phyloP scores from a whole-genome alignment of 257 asterid genomes.

The Mentha longifolia region DNA sequence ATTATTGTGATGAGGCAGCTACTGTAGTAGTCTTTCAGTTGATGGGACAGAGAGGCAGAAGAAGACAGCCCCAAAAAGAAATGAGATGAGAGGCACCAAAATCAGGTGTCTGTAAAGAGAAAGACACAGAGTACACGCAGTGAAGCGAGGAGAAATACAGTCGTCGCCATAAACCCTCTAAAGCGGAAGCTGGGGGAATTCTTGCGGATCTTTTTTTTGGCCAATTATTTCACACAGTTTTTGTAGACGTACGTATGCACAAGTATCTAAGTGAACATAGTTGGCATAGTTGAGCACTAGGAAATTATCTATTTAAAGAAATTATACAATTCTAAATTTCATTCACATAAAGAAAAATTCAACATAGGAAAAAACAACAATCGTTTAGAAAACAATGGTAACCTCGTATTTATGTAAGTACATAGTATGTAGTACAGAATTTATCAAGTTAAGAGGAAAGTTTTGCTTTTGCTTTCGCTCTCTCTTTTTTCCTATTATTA shows the following conservation, averaged over 20 bases:
- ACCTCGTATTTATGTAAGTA: not conserved
- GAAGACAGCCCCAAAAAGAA: conserved; percentile 20
- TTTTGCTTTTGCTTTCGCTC: conserved; percentile 27
- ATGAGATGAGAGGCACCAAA: conserved; percentile 16
- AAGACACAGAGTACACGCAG: conserved; percentile 30
- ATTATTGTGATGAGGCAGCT: conserved; percentile 9
- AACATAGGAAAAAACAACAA: too few relatives aligned
- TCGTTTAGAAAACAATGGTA: too few relatives aligned
- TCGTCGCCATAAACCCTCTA: conserved; percentile 2
- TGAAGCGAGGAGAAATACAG: not conserved
- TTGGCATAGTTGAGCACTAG: too few relatives aligned
- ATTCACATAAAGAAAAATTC: too few relatives aligned
- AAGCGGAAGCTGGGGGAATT: not conserved
- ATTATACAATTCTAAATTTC: too few relatives aligned
- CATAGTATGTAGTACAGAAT: too few relatives aligned
- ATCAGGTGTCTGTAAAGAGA: conserved; percentile 28
- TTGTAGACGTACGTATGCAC: too few relatives aligned
- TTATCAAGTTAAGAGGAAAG: conserved; percentile 2
- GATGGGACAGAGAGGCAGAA: conserved; percentile 29
- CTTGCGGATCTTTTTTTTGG: not conserved
- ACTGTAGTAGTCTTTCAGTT: conserved; percentile 19
- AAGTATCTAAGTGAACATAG: not conserved
- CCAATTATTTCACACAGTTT: not conserved
- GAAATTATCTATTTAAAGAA: too few relatives aligned
- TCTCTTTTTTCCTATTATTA: conserved; percentile 2